Evolutionary conservation across 768 basidiomycete genomes (phyloP), one percentile per base, ranked within the genome.

Genomic region (Pholiota molesta): DNA sequence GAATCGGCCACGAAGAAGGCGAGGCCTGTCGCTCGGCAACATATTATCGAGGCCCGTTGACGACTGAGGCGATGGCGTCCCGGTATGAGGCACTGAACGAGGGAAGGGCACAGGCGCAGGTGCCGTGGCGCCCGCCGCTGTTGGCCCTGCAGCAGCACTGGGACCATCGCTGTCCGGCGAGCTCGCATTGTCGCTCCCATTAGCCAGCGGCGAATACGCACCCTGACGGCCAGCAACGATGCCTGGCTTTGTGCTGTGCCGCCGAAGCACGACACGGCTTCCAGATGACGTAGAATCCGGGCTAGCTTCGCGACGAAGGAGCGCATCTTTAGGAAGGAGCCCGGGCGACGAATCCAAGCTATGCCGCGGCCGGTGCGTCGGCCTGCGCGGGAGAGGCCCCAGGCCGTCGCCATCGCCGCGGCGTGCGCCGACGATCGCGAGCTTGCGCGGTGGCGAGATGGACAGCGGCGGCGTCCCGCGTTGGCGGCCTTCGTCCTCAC

Each of bases 301-400:
- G 70, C 86, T 89, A 29, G 77, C 69, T 47, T 91, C 89, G 31
- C 83, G 79, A 56, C 78, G 75, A 19, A 82, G 67, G 39, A 79
- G 65, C 11, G 75, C 72, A 47, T 86, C 85, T 66, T 79, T 86
- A 26, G 86, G 82, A 55, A 82, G 71, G 33, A 86, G 73, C 9
- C 75, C 74, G 29, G 79, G 72, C 55, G 79, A 74, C 59, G 77
- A 66, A 63, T 93, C 91, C 52, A 89, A 74, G 66, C 85, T 88
- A 61, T 90, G 86, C 60, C 87, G 77, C 4, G 88, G 77, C 13
- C 87, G 84, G 69, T 92, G 89, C 5, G 80, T 80, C 4, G 89
- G 86, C 40, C 86, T 76, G 59, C 88, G 77, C 5, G 83, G 81
- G 64, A 83, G 77, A 56, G 82, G 81, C 4, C 80, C 76, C 56